Conservation (phyloP, 1,284 basidiomycete species). For the Mrakiaceae sp. region DNA sequence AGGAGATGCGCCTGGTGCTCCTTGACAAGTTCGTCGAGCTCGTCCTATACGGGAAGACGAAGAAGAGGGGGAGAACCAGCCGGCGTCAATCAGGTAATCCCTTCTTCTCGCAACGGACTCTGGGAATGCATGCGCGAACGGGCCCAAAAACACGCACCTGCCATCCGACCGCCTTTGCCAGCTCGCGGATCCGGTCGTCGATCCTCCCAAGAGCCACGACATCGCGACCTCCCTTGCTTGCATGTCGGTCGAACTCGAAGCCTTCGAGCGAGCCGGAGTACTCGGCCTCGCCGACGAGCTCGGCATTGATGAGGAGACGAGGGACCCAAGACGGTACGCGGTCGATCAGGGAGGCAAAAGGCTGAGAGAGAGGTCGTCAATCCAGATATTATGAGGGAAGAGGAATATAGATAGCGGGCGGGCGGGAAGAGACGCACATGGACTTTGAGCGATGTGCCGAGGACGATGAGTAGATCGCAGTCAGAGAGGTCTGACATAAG, state of each 20-base stretch:
- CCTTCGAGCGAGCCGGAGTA: conserved; percentile 16
- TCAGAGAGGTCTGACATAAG: conserved; percentile 41
- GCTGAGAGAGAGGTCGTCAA: conserved; percentile 32
- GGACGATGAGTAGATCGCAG: conserved; percentile 78
- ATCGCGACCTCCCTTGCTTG: conserved; percentile 23
- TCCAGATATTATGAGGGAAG: not conserved
- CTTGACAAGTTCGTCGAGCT: conserved; percentile 26
- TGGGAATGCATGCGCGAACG: not conserved
- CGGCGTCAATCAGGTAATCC: no score
- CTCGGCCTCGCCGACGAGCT: conserved; percentile 38
- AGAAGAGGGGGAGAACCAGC: not conserved
- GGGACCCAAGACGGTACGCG: conserved; percentile 35
- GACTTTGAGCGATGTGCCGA: conserved; percentile 73
- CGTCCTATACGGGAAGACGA: conserved; percentile 17
- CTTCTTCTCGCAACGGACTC: not conserved
- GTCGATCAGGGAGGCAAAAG: conserved; percentile 43
- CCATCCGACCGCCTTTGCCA: conserved; percentile 33
- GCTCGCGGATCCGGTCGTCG: conserved; percentile 2
- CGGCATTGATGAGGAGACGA: conserved; percentile 43
- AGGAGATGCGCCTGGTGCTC: conserved; percentile 23
- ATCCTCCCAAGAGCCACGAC: conserved; percentile 23
- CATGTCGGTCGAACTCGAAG: conserved; percentile 18
- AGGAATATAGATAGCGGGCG: not conserved
- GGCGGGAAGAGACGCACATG: not conserved
- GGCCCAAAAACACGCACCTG: conserved; percentile 17